Evolutionary conservation across 202 grass and related monocot genomes (phyloP).

Genomic region (Miscanthus sacchariflorus): DNA sequence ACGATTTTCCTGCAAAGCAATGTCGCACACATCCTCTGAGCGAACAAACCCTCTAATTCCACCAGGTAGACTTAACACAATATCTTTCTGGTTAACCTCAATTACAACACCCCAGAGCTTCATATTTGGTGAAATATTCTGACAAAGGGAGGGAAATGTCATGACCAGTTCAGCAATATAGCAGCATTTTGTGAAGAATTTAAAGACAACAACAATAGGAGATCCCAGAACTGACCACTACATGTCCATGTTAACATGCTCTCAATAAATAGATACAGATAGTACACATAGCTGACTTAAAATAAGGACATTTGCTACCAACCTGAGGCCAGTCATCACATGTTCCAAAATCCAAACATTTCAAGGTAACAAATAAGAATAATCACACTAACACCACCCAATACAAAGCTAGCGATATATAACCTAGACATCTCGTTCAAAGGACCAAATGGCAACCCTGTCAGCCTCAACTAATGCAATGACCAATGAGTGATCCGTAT

Average conservation of each 20-base stretch:
- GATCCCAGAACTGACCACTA: neutral
- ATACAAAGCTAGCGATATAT: neutral
- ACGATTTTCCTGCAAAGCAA: constrained; percentile 42
- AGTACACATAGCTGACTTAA: constrained; percentile 13
- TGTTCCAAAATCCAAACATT: neutral
- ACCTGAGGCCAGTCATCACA: neutral
- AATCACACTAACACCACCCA: neutral
- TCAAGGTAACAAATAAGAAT: neutral
- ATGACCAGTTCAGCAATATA: constrained; percentile 13
- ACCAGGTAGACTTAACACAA: constrained; percentile 90
- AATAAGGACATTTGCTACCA: constrained; percentile 1
- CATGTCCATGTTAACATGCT: neutral
- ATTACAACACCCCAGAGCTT: constrained; percentile 87
- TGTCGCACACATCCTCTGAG: constrained; percentile 76
- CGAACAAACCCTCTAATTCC: constrained; percentile 92
- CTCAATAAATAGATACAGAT: neutral
- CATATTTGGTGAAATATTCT: constrained; percentile 97
- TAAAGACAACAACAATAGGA: constrained; percentile 2
- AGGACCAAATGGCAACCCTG: neutral
- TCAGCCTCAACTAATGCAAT: neutral
- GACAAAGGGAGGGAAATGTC: constrained; percentile 18
- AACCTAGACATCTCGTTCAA: neutral
- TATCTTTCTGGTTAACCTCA: constrained; percentile 90
- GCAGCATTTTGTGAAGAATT: constrained; percentile 20
- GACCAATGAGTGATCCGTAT: neutral